phyloP scores from a whole-genome alignment of 345 rosid species.

The Bruguiera gymnorhiza region DNA sequence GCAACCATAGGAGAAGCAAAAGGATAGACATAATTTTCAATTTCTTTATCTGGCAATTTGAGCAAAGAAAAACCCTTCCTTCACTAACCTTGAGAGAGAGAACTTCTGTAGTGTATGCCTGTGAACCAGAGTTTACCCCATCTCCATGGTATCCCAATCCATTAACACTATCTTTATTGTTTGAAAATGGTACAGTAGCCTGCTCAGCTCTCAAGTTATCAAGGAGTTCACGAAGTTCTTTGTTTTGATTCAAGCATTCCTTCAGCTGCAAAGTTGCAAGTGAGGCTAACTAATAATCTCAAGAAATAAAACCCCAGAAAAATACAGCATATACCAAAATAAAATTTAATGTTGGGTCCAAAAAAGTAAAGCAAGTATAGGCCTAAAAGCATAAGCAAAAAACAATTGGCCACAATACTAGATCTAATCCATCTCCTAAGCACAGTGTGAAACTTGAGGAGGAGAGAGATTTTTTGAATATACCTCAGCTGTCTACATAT shows the following conservation, averaged over 20 bases:
- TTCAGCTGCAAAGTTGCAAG: constrained; percentile 50
- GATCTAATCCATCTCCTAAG: neutral
- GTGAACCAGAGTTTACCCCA: constrained; percentile 33
- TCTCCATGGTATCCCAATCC: constrained; percentile 29
- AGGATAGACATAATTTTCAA: no score
- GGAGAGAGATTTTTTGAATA: no score
- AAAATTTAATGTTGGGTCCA: no score
- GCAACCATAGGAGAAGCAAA: no score
- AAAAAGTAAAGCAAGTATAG: neutral
- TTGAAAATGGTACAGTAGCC: constrained; percentile 30
- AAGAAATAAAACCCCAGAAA: neutral
- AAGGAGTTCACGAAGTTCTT: constrained; percentile 67
- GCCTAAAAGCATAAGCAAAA: neutral
- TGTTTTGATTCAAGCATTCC: constrained; percentile 81
- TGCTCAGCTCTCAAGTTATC: constrained; percentile 77
- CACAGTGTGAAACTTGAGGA: no score
- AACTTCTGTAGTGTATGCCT: constrained; percentile 42
- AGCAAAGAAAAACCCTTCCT: neutral
- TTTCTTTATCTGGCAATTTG: no score
- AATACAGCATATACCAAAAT: neutral
- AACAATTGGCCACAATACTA: neutral
- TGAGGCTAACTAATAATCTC: neutral
- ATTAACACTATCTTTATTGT: constrained; percentile 18
- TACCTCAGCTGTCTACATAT: no score
- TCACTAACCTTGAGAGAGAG: constrained; percentile 65